Evolutionary conservation across 139 green algal genomes (phyloP), one percentile per base, ranked within the genome.

Genomic region (Micromonas commoda): DNA sequence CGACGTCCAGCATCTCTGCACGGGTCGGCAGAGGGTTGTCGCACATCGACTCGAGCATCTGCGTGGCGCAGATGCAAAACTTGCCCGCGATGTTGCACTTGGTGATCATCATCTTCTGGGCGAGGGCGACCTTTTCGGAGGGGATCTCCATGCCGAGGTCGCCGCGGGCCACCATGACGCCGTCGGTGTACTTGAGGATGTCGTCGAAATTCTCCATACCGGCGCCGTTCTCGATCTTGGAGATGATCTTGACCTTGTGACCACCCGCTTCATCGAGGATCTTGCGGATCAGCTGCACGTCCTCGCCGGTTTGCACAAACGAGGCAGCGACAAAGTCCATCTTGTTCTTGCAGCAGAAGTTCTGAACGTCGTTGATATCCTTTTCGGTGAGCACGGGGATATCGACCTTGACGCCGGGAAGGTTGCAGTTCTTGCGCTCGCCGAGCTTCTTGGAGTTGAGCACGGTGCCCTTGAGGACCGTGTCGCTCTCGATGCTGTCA

Each of bases 211-310:
- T 83, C 54, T 81, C 37, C 57, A 92, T 77, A 0, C 82, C 88
- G 31, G 84, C 87, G 73, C 85, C 77, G 79, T 92, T 92, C 81
- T 93, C 89, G 68, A 93, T 90, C 83, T 93, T 93, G 78, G 73
- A 83, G 66, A 93, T 93, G 82, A 93, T 93, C 73, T 88, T 83
- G 24, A 93, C 73, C 19, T 53, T 28, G 24, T 78, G 3, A 3
- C 88, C 86, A 32, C 85, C 86, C 24, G 34, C 83, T 1, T 86
- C 74, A 65, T 86, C 82, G 61, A 91, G 84, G 76, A 89, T 82
- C 13, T 77, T 37, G 1, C 87, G 85, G 64, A 93, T 92, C 81
- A 87, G 84, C 6, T 83, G 39, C 64, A 90, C 82, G 77, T 89
- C 88, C 37, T 78, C 81, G 57, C 2, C 86, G 72, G 63, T 88